Percentiles rank a stretch among this genome's conserved stretches.
Conservation (phyloP, 2,329 filamentous ascomycete species). For the Penicillium sp. region DNA sequence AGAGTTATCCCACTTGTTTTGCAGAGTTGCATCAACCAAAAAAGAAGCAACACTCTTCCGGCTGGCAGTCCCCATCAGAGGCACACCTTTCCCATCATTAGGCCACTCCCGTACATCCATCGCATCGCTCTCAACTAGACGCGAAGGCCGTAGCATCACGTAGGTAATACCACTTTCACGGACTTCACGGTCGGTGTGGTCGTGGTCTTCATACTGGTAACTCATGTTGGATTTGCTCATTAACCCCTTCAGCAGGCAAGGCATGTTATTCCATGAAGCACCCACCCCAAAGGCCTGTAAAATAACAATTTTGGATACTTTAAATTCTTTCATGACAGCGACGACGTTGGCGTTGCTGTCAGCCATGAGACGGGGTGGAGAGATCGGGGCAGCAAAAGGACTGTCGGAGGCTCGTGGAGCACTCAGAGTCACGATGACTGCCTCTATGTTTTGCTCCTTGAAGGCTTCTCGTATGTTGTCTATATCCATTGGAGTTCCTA, state of each 20-base stretch:
- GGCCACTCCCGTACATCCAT: conserved; percentile 45
- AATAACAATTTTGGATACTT: conserved; percentile 50
- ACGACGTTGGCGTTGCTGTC: conserved; percentile 46
- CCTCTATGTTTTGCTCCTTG: conserved; percentile 26
- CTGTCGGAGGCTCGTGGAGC: conserved; percentile 52
- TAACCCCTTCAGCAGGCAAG: conserved; percentile 48
- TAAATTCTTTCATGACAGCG: conserved; percentile 42
- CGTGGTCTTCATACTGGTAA: conserved; percentile 54
- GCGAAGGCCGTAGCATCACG: conserved; percentile 52
- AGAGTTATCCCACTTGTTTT: conserved; percentile 46
- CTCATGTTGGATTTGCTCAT: conserved; percentile 54
- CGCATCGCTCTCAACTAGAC: conserved; percentile 47
- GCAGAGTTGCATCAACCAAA: conserved; percentile 51
- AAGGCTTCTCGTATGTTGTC: conserved; percentile 27
- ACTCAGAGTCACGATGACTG: conserved; percentile 56
- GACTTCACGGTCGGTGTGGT: conserved; percentile 50
- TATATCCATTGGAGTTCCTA: conserved; percentile 27
- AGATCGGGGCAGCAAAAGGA: conserved; percentile 53
- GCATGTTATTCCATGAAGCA: conserved; percentile 48
- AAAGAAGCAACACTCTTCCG: conserved; percentile 52
- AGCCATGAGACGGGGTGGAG: conserved; percentile 53
- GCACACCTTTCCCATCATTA: conserved; percentile 48
- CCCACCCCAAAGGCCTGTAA: conserved; percentile 58
- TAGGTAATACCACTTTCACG: conserved; percentile 41
- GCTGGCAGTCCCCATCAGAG: conserved; percentile 44